phyloP scores from a whole-genome alignment of 208 protist species.

The Borovskyia barvae region DNA sequence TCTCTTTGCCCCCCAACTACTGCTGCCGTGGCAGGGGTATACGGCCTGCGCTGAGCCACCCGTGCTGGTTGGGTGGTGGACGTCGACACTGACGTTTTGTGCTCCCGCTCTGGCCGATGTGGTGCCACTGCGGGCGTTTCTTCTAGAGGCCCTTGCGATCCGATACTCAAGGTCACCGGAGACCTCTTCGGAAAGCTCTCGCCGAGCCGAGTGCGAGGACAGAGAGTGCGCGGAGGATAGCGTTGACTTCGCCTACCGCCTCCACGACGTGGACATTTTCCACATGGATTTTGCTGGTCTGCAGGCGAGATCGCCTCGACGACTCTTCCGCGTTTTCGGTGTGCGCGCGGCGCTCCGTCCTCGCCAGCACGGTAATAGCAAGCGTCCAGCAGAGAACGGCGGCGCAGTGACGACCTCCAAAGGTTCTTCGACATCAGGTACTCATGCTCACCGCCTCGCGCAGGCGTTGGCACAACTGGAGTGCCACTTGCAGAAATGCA shows the following conservation, averaged over 20 bases:
- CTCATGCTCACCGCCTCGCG: neutral
- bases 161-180: neutral
- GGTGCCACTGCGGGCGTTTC: conserved; percentile 23
- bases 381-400: neutral
- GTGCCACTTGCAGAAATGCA: conserved; percentile 17
- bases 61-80: conserved; percentile 58
- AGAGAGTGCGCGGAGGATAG: no score
- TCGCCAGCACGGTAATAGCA: neutral
- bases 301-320: neutral
- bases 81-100: conserved; percentile 51
- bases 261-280: conserved; percentile 55
- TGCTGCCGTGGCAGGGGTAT: conserved; percentile 26
- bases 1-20: neutral
- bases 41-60: conserved; percentile 41
- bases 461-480: conserved; percentile 1
- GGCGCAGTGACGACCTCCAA: no score
- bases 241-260: no score
- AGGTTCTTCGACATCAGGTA: no score
- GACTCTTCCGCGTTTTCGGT: conserved; percentile 41
- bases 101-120: conserved; percentile 55
- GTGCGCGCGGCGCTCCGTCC: conserved; percentile 24
- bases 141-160: conserved; percentile 17
- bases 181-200: no score
- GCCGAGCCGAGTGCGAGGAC: no score
- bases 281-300: conserved; percentile 36